Evolutionary conservation across 768 basidiomycete species (phyloP), one percentile per base, ranked within the genome.

Genomic region (Lepiota subincarnata): DNA sequence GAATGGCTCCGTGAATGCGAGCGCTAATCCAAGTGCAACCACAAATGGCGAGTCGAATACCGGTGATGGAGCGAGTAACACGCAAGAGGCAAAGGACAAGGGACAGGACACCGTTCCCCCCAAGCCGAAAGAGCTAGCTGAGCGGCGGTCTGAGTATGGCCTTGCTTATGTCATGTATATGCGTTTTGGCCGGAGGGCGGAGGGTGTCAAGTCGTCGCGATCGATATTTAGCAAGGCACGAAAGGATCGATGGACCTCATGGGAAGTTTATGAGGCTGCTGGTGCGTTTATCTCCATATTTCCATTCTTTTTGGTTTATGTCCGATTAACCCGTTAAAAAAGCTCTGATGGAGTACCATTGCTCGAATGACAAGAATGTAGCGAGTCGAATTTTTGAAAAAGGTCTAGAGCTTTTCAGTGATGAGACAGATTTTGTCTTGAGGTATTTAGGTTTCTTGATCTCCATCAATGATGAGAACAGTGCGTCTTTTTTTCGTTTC

Each of bases 281-380:
- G 94, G 94, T 95, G 57, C 26, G 61, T 46, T n/a, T 5, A 36
- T 48, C 5, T 43, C 18, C 43, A 28, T 7, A 39, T n/a, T n/a
- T n/a, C n/a, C n/a, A 49, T 59, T 50, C 20, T 47, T 35, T 6
- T 40, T 52, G 39, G 28, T 41, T 24, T 37, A 36, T 53, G n/a
- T 57, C 51, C 12, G 12, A 49, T 4, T 40, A 36, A 36, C 40
- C 47, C 11, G 24, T 16, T 4, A 48, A 55, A 47, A 14, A 64
- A 94, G 97, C 97, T 0, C 66, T 95, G 60, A 90, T 96, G 83
- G 97, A 98, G 67, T 97, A 97, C 63, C 93, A 97, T 66, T 90
- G 86, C 62, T 88, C 88, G 52, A 86, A 89, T 42, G 82, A 81
- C 56, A 81, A 76, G 54, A 70, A 80, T 2, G 86, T 98, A 22